Evolutionary conservation across 2,329 filamentous ascomycete species (phyloP).

Genomic region (Calcarisporium arbuscula): DNA sequence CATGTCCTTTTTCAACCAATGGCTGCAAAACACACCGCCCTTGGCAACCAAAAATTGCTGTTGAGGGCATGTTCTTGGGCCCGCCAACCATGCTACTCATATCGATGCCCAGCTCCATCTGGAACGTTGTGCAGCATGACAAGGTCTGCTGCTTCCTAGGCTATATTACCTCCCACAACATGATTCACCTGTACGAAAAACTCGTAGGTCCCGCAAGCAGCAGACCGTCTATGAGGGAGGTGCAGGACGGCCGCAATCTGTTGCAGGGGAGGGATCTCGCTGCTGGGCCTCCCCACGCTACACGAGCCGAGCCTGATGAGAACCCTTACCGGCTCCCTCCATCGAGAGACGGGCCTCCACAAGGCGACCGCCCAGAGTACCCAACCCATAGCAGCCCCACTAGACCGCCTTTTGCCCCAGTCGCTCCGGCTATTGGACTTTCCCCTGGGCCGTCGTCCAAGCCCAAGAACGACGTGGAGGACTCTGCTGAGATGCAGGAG

Average conservation of each 20-base stretch:
- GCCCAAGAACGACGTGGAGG: slow-evolving; percentile 38
- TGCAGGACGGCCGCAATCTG: slow-evolving; percentile 52
- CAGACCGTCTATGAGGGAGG: slow-evolving; percentile 42
- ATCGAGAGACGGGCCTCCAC: slow-evolving; percentile 16
- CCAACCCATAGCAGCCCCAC: slow-evolving; percentile 22
- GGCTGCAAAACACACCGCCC: slow-evolving; percentile 54
- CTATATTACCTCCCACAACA: slow-evolving; percentile 61
- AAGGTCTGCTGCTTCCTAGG: slow-evolving; percentile 62
- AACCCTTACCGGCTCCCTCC: slow-evolving; percentile 16
- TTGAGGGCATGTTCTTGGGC: slow-evolving; percentile 63
- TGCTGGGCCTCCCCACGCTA: slow-evolving; percentile 25
- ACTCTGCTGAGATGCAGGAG: slow-evolving; percentile 64
- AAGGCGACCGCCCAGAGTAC: slow-evolving; percentile 18
- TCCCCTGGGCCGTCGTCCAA: no score
- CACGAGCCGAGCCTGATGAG: slow-evolving; percentile 19
- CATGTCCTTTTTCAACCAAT: slow-evolving; percentile 60
- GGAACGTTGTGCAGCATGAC: slow-evolving; percentile 59
- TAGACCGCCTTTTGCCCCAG: slow-evolving; percentile 14
- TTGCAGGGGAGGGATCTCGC: slow-evolving; percentile 46
- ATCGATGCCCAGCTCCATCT: slow-evolving; percentile 58
- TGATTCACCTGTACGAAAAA: slow-evolving; percentile 57
- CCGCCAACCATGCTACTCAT: slow-evolving; percentile 61
- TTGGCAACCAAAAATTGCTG: slow-evolving; percentile 52
- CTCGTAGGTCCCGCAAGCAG: slow-evolving; percentile 42
- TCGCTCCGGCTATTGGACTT: slow-evolving; percentile 9